Conservation (phyloP, 768 basidiomycete genomes). For the Termitomyces sp. region DNA sequence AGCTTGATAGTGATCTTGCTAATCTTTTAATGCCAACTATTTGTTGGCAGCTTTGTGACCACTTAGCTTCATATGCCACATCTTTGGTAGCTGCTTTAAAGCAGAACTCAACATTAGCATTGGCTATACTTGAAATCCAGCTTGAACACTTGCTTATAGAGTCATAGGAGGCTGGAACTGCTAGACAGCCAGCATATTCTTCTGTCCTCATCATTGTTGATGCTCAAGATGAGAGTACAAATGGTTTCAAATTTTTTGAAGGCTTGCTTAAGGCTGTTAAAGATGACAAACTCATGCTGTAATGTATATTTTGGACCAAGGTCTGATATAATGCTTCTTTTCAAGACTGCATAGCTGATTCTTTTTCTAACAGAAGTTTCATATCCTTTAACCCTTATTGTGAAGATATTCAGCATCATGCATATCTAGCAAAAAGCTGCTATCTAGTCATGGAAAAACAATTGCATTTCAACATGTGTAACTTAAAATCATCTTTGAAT, state of each 20-base stretch:
- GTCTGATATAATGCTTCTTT: conserved; percentile 1
- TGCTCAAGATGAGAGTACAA: background rate
- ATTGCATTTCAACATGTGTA: background rate
- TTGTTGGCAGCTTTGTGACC: background rate
- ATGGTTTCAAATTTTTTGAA: background rate
- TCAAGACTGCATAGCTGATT: background rate
- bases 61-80: background rate
- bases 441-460: background rate
- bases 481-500: background rate
- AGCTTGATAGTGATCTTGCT: background rate
- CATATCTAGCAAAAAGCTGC: background rate
- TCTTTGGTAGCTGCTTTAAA: background rate
- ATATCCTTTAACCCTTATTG: background rate
- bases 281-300: background rate
- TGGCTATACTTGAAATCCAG: background rate
- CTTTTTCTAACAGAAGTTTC: background rate
- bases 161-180: background rate
- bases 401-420: background rate
- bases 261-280: background rate
- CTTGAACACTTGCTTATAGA: background rate
- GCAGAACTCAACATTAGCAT: background rate
- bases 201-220: background rate
- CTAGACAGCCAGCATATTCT: too few species aligned
- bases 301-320: background rate
- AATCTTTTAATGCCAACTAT: background rate